phyloP scores from a whole-genome alignment of 331 rosid species.

The Spiraea crenata region DNA sequence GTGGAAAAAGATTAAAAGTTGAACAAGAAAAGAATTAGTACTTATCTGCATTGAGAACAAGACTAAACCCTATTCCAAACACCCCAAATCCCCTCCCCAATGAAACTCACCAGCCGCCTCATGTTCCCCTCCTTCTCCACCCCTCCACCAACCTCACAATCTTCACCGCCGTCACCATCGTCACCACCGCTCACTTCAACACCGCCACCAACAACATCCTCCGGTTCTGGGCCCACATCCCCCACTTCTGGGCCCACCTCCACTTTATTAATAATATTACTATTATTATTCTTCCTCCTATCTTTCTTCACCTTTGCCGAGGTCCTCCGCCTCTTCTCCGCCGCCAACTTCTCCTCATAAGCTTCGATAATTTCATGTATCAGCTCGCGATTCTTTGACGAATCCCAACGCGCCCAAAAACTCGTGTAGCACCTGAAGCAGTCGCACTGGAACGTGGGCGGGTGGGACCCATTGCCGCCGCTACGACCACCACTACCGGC shows the following conservation, averaged over 20 bases:
- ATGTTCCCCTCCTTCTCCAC: conserved; percentile 13
- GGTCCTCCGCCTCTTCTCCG: conserved; percentile 18
- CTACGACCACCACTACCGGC: too few relatives aligned
- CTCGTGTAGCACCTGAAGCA: conserved; percentile 46
- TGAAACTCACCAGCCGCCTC: conserved; percentile 29
- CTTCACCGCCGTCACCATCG: not conserved
- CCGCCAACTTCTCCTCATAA: conserved; percentile 32
- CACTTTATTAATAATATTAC: not conserved
- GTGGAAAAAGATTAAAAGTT: not conserved
- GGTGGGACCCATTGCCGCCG: not conserved
- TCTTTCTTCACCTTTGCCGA: conserved; percentile 24
- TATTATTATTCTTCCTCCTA: conserved; percentile 9
- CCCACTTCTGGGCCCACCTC: not conserved
- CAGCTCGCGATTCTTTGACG: conserved; percentile 41
- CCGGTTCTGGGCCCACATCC: conserved; percentile 4
- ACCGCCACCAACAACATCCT: not conserved
- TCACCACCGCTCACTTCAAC: not conserved
- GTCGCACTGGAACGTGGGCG: conserved; percentile 25
- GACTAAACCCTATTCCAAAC: conserved; percentile 29
- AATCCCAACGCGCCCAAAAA: conserved; percentile 53
- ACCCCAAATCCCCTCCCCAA: conserved; percentile 35
- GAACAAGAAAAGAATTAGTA: not conserved
- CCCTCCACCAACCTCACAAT: conserved; percentile 14
- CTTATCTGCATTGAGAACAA: conserved; percentile 9
- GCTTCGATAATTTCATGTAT: conserved; percentile 49